phyloP scores from a whole-genome alignment of 2,329 filamentous ascomycete species.

The Aureobasidium vineae region DNA sequence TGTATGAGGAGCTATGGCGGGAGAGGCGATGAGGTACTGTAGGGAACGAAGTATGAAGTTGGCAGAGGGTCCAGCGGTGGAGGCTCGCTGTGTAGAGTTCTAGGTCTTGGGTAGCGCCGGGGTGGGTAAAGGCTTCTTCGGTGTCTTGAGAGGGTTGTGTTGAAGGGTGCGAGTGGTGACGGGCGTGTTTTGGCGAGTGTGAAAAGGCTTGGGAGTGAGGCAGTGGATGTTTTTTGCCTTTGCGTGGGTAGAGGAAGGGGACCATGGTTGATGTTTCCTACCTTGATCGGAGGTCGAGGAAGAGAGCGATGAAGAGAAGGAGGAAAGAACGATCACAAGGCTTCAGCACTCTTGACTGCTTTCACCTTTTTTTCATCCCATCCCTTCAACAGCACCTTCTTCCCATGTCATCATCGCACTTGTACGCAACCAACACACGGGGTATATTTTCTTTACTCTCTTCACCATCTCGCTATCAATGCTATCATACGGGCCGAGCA shows the following conservation, averaged over 20 bases:
- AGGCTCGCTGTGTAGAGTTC: background rate
- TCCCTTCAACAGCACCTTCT: background rate
- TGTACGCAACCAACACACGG: background rate
- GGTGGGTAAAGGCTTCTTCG: background rate
- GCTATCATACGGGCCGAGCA: conserved; percentile 3
- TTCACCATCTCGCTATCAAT: background rate
- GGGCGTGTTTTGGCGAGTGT: background rate
- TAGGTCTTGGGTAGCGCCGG: background rate
- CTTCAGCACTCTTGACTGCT: background rate
- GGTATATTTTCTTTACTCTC: background rate
- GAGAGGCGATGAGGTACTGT: background rate
- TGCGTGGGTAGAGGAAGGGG: conserved; percentile 9
- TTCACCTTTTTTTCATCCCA: background rate
- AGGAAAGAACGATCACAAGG: background rate
- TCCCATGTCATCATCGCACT: background rate
- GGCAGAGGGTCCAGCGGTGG: background rate
- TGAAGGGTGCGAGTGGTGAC: background rate
- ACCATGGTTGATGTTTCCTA: background rate
- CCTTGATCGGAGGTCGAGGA: background rate
- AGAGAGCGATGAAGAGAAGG: background rate
- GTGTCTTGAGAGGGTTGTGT: background rate
- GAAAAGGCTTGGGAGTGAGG: conserved; percentile 12
- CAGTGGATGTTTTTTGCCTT: background rate
- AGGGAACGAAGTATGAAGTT: background rate
- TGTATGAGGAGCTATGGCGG: background rate